Base-by-base conservation (phyloP, 1,284 basidiomycete species). In the Ganoderma lingzhi region DNA sequence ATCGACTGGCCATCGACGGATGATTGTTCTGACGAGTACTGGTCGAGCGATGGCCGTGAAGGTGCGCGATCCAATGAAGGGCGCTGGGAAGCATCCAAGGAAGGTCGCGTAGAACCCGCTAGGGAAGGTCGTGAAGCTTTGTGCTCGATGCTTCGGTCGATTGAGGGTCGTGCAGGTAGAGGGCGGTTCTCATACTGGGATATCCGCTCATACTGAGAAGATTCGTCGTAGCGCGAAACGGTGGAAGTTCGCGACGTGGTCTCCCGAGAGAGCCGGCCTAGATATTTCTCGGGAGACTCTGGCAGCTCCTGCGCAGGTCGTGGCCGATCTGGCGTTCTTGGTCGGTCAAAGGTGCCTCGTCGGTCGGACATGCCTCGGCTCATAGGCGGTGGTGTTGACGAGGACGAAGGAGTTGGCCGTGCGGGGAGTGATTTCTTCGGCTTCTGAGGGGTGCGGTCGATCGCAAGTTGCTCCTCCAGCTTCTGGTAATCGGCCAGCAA, bases 401-500 rank as follows among this genome's bases (percentile, higher is more conserved):
- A 61, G 0, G 66, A 62, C 41, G 58, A 48, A 42, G 66, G 53
- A 14, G 39, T 64, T 9, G 61, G 41, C 8, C 66, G 61, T 1
- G 62, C 48, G 5, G 68, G 66, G 4, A 64, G 48, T 42, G 70
- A 73, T 72, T 76, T 76, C 44, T 66, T 55, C 14, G 70, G 74
- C 71, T 76, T 76, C 44, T 67, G 51, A 12, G 78, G 77, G 2
- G 74, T 68, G 14, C 73, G 71, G 15, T 65, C 42, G 23, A 66
- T 67, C 44, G 76, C 70, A 19, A 80, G 67, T 58, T 75, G 76
- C 62, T 76, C 72, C 71, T 80, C 79, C 17, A 80, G 68, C 62
- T 77, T 55, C 3, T 76, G 78, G 3, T 78, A 77, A 60, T 78
- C 73, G 10, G 73, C 74, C n/a, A 78, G 59, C 39, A 80, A 69